These are phyloP conservation scores for Hortiboletus campestris DNA, from an alignment of 768 basidiomycete genomes.

Conservation along the genomic window DNA sequence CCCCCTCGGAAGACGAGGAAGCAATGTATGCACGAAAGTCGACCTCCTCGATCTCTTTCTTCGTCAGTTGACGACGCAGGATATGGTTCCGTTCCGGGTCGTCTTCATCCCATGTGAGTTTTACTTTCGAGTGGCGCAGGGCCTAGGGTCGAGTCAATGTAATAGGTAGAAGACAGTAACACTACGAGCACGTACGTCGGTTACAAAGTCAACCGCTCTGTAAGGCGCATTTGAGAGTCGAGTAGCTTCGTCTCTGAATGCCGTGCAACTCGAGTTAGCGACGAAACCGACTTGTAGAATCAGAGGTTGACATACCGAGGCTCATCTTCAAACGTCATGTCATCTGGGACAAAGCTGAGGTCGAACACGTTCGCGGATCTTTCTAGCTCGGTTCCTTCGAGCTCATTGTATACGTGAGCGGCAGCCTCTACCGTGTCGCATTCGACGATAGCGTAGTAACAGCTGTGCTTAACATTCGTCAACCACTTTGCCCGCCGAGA, in stretches of 20 bases:
- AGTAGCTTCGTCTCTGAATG: constrained; percentile 76
- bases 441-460: constrained; percentile 92
- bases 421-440: constrained; percentile 81
- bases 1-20: constrained; percentile 63
- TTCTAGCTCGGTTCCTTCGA: constrained; percentile 94
- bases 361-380: constrained; percentile 96
- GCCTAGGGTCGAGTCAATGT: constrained; percentile 50
- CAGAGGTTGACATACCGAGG: constrained; percentile 48
- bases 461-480: constrained; percentile 47
- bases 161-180: background rate
- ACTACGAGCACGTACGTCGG: constrained; percentile 61
- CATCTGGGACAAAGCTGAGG: constrained; percentile 89
- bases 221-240: constrained; percentile 58
- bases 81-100: constrained; percentile 82
- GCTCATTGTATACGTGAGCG: constrained; percentile 74
- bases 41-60: constrained; percentile 86
- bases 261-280: background rate
- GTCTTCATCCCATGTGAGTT: constrained; percentile 97
- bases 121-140: constrained; percentile 95
- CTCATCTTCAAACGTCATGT: constrained; percentile 80
- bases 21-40: constrained; percentile 84
- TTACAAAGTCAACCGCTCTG: constrained; percentile 85
- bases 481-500: background rate
- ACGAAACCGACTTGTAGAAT: background rate
- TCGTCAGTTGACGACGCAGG: constrained; percentile 74